phyloP scores from a whole-genome alignment of 2,329 filamentous ascomycete genomes.

The Penicillium verrucosum region DNA sequence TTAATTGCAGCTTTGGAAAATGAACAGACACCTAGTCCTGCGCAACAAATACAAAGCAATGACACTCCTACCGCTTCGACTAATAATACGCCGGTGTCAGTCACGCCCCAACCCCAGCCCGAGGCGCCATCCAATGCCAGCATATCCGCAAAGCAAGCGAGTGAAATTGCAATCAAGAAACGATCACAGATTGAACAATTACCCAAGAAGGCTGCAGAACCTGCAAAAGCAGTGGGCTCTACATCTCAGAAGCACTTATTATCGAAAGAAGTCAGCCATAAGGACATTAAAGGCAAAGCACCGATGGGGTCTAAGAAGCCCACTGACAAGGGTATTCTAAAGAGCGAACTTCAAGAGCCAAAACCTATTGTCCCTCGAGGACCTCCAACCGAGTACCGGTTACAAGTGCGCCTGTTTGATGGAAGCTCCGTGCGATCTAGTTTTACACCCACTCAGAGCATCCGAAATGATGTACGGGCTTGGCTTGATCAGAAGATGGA shows the following conservation, averaged over 20 bases:
- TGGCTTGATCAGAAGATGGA: conserved; percentile 70
- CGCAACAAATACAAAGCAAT: conserved; percentile 5
- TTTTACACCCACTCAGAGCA: conserved; percentile 63
- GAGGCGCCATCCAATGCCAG: neutral
- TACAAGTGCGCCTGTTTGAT: conserved; percentile 81
- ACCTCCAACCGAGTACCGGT: conserved; percentile 48
- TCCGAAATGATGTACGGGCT: conserved; percentile 64
- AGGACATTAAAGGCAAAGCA: conserved; percentile 44
- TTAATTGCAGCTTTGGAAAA: conserved; percentile 47
- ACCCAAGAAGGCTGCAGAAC: conserved; percentile 18
- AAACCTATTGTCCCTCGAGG: conserved; percentile 15
- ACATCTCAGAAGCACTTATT: conserved; percentile 59
- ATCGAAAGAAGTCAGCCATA: conserved; percentile 61
- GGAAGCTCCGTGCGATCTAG: conserved; percentile 72
- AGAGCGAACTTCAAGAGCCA: conserved; percentile 11
- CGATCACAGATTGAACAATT: neutral
- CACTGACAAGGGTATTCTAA: neutral
- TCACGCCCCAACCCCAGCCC: conserved; percentile 15
- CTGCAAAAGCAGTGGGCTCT: conserved; percentile 44
- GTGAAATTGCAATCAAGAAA: neutral
- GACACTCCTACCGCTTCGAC: conserved; percentile 3
- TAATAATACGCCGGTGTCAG: conserved; percentile 6
- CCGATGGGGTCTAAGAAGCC: conserved; percentile 12
- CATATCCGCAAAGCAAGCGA: conserved; percentile 1
- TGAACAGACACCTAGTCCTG: neutral